Conservation (phyloP, 1,284 basidiomycete species). For the Ganoderma resinaceum region DNA sequence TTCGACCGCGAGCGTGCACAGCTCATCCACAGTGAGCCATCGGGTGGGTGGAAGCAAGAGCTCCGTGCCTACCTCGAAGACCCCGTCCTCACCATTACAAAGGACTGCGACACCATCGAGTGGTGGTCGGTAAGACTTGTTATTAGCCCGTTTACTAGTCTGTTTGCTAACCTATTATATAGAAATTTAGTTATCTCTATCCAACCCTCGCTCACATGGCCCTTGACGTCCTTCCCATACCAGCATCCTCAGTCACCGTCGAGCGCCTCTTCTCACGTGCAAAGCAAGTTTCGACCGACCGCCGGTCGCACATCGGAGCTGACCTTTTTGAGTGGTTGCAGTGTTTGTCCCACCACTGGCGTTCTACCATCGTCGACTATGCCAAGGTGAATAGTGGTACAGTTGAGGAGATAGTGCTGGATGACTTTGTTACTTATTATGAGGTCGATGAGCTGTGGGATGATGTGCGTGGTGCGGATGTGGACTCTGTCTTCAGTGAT, state of each 20-base stretch:
- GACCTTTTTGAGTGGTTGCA: constrained; percentile 18
- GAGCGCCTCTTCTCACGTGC: constrained; percentile 11
- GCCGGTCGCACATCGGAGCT: not conserved
- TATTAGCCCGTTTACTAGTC: not conserved
- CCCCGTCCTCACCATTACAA: not conserved
- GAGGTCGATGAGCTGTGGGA: not conserved
- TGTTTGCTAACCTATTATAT: not conserved
- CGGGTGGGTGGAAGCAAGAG: not conserved
- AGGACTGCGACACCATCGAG: not conserved
- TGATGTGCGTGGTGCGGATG: not conserved
- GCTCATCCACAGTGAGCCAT: not conserved
- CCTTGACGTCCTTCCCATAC: constrained; percentile 5
- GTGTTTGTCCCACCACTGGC: constrained; percentile 14
- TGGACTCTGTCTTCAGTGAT: no score
- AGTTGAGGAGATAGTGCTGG: not conserved
- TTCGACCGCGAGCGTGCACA: not conserved
- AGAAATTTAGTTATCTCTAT: not conserved
- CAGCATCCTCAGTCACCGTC: not conserved
- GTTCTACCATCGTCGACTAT: not conserved
- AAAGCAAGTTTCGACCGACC: not conserved
- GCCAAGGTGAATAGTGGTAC: not conserved
- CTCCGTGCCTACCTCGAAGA: not conserved
- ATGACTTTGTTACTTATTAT: not conserved
- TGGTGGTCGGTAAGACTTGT: not conserved
- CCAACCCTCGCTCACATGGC: constrained; percentile 11